Evolutionary conservation across 805 yeast species (phyloP).

Genomic region (Metschnikowia henanensis): DNA sequence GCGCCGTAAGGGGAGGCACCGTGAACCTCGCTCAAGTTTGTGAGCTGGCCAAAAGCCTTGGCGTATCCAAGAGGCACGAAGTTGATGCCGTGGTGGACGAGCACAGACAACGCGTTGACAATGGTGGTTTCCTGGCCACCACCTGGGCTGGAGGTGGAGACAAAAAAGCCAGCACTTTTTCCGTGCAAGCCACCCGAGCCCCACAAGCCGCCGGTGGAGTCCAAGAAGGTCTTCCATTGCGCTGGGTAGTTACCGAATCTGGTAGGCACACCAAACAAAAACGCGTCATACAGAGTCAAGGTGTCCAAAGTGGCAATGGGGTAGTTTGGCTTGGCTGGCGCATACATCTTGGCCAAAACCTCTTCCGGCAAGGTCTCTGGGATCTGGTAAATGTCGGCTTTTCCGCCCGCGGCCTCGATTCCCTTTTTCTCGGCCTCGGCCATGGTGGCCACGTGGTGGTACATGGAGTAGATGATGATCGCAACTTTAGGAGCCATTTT

Average conservation of each 20-base stretch:
- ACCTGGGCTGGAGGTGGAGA: conserved; percentile 19
- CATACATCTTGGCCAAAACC: conserved; percentile 20
- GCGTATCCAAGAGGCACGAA: conserved; percentile 24
- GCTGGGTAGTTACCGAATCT: conserved; percentile 23
- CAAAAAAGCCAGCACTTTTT: conserved; percentile 20
- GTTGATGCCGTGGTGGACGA: conserved; percentile 23
- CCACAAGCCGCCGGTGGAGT: conserved; percentile 22
- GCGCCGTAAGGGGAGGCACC: conserved; percentile 23
- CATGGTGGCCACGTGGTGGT: conserved; percentile 71
- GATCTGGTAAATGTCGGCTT: conserved; percentile 32
- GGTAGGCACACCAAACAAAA: conserved; percentile 22
- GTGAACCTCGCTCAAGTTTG: conserved; percentile 20
- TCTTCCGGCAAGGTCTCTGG: conserved; percentile 24
- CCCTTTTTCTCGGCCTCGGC: conserved; percentile 74
- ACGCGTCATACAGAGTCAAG: conserved; percentile 21
- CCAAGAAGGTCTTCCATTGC: conserved; percentile 23
- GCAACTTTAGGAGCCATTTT: conserved; percentile 51
- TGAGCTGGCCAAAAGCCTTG: conserved; percentile 20
- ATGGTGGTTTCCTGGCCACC: conserved; percentile 23
- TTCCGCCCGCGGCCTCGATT: conserved; percentile 60
- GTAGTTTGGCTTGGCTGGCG: conserved; percentile 21
- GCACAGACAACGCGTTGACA: conserved; percentile 20
- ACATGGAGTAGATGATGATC: conserved; percentile 76
- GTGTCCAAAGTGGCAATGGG: conserved; percentile 21
- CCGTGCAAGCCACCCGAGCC: conserved; percentile 21